Conservation (phyloP, 352 stramenopile genomes). For the Lagenidium sp. region DNA sequence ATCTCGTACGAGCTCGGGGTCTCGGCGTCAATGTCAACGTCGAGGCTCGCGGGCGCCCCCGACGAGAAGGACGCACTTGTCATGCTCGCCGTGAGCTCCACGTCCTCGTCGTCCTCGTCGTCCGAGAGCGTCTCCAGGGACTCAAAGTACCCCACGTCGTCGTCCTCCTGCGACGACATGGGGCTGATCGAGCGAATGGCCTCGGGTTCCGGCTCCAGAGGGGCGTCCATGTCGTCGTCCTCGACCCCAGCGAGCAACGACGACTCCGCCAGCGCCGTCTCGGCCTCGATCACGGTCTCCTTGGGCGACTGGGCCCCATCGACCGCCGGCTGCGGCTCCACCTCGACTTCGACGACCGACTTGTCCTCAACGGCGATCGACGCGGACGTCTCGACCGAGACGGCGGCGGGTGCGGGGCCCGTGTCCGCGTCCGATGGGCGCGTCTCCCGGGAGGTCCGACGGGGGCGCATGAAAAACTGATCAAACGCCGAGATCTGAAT, state of each 20-base stretch:
- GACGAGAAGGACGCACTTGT: too few relatives aligned
- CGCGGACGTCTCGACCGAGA: background rate
- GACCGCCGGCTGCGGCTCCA: too few relatives aligned
- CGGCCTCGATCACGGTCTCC: too few relatives aligned
- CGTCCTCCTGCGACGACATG: slow-evolving; percentile 10
- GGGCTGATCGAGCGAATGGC: slow-evolving; percentile 6
- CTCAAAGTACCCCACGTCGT: slow-evolving; percentile 6
- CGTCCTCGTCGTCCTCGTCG: slow-evolving; percentile 7
- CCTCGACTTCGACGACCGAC: too few relatives aligned
- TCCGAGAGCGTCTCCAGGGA: slow-evolving; percentile 6
- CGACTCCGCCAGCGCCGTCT: too few relatives aligned
- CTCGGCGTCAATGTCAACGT: background rate
- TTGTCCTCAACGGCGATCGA: background rate
- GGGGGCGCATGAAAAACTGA: slow-evolving; percentile 7
- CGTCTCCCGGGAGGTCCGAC: slow-evolving; percentile 2
- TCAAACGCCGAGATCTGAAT: slow-evolving; percentile 13
- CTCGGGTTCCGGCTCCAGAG: too few relatives aligned
- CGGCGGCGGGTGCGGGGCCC: background rate
- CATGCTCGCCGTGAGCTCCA: background rate
- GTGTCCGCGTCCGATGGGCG: slow-evolving; percentile 3
- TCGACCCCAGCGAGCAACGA: too few relatives aligned
- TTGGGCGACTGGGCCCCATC: too few relatives aligned
- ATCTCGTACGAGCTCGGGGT: background rate
- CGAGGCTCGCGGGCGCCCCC: background rate
- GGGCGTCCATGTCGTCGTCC: too few relatives aligned